Percentiles rank a stretch among this genome's conserved stretches.
These are phyloP conservation scores for Boletus pseudo-olivaceus DNA, from an alignment of 768 basidiomycete genomes.

Conservation along the genomic window DNA sequence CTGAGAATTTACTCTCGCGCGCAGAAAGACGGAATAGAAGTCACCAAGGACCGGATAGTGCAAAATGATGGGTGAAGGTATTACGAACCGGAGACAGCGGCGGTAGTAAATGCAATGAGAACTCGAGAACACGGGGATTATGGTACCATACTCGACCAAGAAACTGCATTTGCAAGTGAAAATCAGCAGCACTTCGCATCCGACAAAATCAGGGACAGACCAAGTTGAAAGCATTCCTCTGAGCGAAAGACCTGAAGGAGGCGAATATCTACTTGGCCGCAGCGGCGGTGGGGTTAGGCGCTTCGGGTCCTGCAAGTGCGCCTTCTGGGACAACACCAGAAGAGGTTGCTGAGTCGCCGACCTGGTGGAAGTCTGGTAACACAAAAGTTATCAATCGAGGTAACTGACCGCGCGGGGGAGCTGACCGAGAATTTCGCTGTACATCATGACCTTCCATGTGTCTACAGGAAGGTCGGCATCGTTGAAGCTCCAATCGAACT, in stretches of 20 bases:
- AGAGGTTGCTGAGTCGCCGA: slow-evolving; percentile 49
- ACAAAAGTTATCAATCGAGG: not conserved
- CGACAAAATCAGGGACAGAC: slow-evolving; percentile 8
- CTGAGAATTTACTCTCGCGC: slow-evolving; percentile 6
- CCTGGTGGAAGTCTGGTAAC: slow-evolving; percentile 73
- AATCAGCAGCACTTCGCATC: not conserved
- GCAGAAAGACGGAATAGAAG: slow-evolving; percentile 8
- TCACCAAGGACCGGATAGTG: slow-evolving; percentile 7
- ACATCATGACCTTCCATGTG: slow-evolving; percentile 99
- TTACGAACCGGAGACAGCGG: slow-evolving; percentile 10
- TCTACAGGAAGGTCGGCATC: slow-evolving; percentile 98
- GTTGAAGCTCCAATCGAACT: slow-evolving; percentile 99
- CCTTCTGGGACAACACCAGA: slow-evolving; percentile 48
- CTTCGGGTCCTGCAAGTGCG: slow-evolving; percentile 65
- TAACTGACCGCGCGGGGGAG: slow-evolving; percentile 1
- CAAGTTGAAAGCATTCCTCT: slow-evolving; percentile 9
- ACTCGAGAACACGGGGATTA: slow-evolving; percentile 6
- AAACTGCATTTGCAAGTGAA: not conserved
- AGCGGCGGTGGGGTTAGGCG: slow-evolving; percentile 12
- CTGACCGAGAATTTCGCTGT: slow-evolving; percentile 93
- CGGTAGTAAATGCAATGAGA: slow-evolving; percentile 3
- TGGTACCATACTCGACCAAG: slow-evolving; percentile 15
- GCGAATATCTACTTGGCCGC: slow-evolving; percentile 11
- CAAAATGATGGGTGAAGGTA: slow-evolving; percentile 7
- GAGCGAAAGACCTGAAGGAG: not conserved